Evolutionary conservation across 164 flowering plant species (phyloP).

Genomic region (Nymphaea colorata): DNA sequence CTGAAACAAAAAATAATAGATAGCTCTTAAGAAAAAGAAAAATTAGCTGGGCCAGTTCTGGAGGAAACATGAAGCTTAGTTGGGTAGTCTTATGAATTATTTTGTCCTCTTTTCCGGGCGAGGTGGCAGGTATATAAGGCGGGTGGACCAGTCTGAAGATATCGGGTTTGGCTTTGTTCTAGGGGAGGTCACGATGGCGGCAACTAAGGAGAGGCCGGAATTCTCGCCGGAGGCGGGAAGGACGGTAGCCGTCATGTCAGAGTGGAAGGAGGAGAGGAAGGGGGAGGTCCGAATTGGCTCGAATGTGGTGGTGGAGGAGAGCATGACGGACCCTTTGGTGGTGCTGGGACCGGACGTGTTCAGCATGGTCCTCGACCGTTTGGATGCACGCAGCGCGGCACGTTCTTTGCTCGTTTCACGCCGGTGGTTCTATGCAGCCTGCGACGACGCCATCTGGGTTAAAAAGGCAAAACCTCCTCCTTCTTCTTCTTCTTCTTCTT

Average conservation of each 20-base stretch:
- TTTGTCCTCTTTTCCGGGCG: too few species aligned
- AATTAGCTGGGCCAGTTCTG: too few species aligned
- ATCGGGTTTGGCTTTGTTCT: too few species aligned
- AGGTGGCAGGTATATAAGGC: too few species aligned
- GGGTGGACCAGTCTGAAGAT: too few species aligned
- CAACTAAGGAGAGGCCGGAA: too few species aligned
- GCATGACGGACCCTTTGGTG: conserved; percentile 33
- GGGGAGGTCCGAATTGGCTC: conserved; percentile 1
- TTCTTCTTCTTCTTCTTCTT: background rate
- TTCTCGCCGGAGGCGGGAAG: too few species aligned
- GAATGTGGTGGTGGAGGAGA: conserved; percentile 2
- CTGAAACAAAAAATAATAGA: too few species aligned
- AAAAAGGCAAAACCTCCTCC: conserved; percentile 22
- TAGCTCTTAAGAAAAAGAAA: too few species aligned
- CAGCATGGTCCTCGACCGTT: conserved; percentile 32
- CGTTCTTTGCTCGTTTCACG: conserved; percentile 56
- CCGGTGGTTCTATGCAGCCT: conserved; percentile 53
- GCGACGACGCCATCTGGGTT: conserved; percentile 52
- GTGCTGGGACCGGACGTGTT: conserved; percentile 54
- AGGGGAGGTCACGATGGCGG: too few species aligned
- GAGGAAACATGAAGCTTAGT: too few species aligned
- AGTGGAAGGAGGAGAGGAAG: conserved; percentile 5
- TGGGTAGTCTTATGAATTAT: too few species aligned
- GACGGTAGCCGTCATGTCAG: background rate
- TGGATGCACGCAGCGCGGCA: conserved; percentile 82